These are phyloP conservation scores for Sordariomycetes sp. DNA, from an alignment of 2,329 filamentous ascomycete genomes.

Conservation along the genomic window DNA sequence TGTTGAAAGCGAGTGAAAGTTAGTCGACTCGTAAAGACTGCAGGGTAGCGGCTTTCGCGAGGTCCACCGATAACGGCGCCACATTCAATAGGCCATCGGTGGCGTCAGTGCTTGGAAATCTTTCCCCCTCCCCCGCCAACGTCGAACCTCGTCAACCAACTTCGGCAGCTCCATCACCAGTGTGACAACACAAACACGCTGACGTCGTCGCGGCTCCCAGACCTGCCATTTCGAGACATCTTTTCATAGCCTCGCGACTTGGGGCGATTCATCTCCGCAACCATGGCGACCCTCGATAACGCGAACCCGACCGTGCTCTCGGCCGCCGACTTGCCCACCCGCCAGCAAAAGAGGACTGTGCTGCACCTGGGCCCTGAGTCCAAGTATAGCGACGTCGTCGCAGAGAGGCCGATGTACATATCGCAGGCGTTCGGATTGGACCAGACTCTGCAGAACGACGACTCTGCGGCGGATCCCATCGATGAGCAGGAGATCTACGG, in stretches of 20 bases:
- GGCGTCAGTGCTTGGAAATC: slow-evolving; percentile 2
- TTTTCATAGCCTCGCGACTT: too few species aligned
- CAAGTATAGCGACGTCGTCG: slow-evolving; percentile 36
- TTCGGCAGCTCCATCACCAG: too few species aligned
- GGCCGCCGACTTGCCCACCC: slow-evolving; percentile 78
- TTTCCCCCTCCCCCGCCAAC: neutral
- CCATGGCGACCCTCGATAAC: slow-evolving; percentile 47
- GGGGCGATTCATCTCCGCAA: too few species aligned
- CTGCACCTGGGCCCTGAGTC: slow-evolving; percentile 37
- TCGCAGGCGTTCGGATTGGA: slow-evolving; percentile 27
- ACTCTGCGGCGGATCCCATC: slow-evolving; percentile 65
- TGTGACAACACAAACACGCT: neutral
- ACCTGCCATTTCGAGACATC: too few species aligned
- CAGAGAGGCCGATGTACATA: slow-evolving; percentile 34
- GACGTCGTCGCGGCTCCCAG: too few species aligned
- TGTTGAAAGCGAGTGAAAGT: too few species aligned
- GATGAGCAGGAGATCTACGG: slow-evolving; percentile 97
- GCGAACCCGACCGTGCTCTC: slow-evolving; percentile 91
- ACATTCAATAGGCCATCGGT: too few species aligned
- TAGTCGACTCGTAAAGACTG: too few species aligned
- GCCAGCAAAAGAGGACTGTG: slow-evolving; percentile 42
- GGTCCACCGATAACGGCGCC: too few species aligned
- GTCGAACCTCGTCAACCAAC: neutral
- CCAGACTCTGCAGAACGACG: slow-evolving; percentile 22
- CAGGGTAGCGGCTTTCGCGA: too few species aligned